Evolutionary conservation across 2,329 filamentous ascomycete genomes (phyloP).

Genomic region (Trichoderma oligosporum): DNA sequence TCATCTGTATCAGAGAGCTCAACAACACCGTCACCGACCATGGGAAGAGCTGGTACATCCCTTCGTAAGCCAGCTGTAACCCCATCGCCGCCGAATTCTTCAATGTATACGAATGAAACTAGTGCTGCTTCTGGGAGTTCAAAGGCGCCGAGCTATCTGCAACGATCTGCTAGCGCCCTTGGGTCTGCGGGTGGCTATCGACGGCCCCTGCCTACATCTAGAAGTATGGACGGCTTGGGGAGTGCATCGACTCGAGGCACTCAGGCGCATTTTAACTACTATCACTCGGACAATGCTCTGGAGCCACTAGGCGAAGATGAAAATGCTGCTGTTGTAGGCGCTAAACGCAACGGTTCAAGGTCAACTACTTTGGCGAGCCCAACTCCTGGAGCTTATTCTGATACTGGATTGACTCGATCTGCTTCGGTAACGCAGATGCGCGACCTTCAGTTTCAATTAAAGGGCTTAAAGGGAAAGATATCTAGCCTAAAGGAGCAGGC

Average conservation of each 20-base stretch:
- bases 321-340: conserved; percentile 27
- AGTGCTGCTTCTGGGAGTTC: conserved; percentile 26
- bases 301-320: conserved; percentile 53
- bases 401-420: conserved; percentile 57
- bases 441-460: conserved; percentile 77
- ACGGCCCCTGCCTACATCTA: conserved; percentile 44
- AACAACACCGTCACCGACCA: conserved; percentile 51
- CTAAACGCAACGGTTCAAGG: conserved; percentile 32
- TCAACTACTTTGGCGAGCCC: conserved; percentile 44
- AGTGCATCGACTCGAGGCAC: conserved; percentile 25
- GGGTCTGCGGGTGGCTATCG: conserved; percentile 57
- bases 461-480: conserved; percentile 79
- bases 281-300: conserved; percentile 41
- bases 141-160: conserved; percentile 37
- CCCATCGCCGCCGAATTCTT: conserved; percentile 24
- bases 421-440: conserved; percentile 70
- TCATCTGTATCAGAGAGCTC: conserved; percentile 45
- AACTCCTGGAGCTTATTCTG: conserved; percentile 40
- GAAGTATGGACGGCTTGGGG: conserved; percentile 42
- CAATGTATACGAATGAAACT: conserved; percentile 35
- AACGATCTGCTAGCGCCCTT: conserved; percentile 62
- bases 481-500: conserved; percentile 75
- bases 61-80: conserved; percentile 24
- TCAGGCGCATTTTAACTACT: conserved; percentile 31
- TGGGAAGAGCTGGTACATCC: conserved; percentile 31